These are phyloP conservation scores for Podospora sp. DNA, from an alignment of 495 filamentous ascomycete species.

Conservation along the genomic window DNA sequence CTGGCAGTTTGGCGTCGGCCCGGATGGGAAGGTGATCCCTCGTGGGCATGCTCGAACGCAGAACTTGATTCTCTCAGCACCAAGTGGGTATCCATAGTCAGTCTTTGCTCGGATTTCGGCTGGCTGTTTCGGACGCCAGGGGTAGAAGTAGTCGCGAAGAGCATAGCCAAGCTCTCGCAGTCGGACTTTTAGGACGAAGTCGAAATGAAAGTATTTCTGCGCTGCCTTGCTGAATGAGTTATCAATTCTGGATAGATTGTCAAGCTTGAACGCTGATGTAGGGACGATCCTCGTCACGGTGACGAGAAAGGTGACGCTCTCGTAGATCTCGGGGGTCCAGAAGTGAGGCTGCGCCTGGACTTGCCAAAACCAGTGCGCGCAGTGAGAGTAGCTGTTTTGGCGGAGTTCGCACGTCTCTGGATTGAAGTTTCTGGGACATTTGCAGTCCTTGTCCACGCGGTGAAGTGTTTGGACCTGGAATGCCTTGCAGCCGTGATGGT, in stretches of 20 bases:
- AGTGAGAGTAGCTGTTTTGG: not conserved
- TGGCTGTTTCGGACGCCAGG: not conserved
- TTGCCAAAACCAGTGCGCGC: slow-evolving; percentile 1
- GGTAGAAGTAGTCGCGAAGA: not conserved
- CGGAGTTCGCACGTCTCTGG: not conserved
- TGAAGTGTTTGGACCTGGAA: not conserved
- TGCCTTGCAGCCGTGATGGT: not conserved
- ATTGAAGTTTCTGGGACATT: not conserved
- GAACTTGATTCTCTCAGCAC: not conserved
- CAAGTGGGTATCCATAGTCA: not conserved
- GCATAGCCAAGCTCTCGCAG: not conserved
- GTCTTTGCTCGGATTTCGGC: not conserved
- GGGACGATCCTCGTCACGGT: slow-evolving; percentile 1
- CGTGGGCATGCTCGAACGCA: not conserved
- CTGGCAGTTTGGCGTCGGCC: not conserved
- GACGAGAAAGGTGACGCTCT: slow-evolving; percentile 6
- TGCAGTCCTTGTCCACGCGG: not conserved
- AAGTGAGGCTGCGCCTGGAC: not conserved
- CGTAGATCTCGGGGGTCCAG: not conserved
- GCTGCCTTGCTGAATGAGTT: not conserved
- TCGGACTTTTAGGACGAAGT: not conserved
- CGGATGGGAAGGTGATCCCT: not conserved
- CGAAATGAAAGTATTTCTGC: not conserved
- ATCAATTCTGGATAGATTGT: no score
- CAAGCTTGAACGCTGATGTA: not conserved